A percentile compares a stretch with the other conserved stretches of the same genome.
phyloP scores from a whole-genome alignment of 306 rosid genomes.

The Gillenia trifoliata region DNA sequence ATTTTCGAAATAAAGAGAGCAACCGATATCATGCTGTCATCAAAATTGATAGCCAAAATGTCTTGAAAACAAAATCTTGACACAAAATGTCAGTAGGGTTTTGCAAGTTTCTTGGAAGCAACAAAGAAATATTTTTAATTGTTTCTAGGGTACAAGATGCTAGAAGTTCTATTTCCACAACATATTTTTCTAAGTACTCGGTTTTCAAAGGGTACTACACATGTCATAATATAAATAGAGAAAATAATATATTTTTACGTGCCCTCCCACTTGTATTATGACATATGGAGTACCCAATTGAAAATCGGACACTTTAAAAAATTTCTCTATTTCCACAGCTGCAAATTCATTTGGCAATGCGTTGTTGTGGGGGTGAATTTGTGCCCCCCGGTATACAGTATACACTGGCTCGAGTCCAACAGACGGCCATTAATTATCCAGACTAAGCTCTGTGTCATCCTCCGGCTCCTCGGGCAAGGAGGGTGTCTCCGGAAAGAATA shows the following conservation, averaged over 20 bases:
- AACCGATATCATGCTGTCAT: background rate
- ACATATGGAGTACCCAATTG: too few relatives aligned
- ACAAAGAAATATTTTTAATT: background rate
- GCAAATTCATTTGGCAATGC: background rate
- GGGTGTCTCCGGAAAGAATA: slow-evolving; percentile 32
- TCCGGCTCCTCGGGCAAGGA: slow-evolving; percentile 14
- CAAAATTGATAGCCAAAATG: background rate
- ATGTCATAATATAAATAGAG: too few relatives aligned
- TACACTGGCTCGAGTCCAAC: background rate
- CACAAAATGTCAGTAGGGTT: background rate
- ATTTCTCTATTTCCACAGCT: background rate
- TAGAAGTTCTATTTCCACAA: slow-evolving; percentile 1
- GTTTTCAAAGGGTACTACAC: too few relatives aligned
- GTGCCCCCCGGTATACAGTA: background rate
- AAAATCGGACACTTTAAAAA: too few relatives aligned
- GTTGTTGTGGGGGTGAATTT: background rate
- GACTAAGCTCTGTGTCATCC: slow-evolving; percentile 13
- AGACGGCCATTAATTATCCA: slow-evolving; percentile 5
- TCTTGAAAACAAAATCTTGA: background rate
- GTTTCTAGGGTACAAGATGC: background rate
- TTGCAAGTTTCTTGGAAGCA: background rate
- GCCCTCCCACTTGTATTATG: too few relatives aligned
- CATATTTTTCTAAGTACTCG: too few relatives aligned
- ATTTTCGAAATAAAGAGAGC: too few relatives aligned
- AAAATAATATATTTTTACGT: too few relatives aligned